Evolutionary conservation across 768 basidiomycete species (phyloP).

Genomic region (Coprinopsis cinerea): DNA sequence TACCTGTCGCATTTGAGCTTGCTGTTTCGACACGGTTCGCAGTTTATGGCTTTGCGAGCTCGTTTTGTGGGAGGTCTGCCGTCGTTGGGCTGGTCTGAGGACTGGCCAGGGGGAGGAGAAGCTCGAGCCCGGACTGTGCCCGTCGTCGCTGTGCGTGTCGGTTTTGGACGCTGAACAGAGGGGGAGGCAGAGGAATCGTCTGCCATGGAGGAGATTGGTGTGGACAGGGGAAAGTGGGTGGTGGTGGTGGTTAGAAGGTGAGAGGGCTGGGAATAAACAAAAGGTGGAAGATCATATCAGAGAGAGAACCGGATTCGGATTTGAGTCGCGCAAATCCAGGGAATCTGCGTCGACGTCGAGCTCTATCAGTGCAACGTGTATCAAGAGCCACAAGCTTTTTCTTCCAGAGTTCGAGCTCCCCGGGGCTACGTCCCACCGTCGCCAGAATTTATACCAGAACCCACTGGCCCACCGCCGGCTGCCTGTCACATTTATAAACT

Average conservation of each 20-base stretch:
- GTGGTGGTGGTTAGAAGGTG: conserved; percentile 17
- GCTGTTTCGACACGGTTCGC: conserved; percentile 81
- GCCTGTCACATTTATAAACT: not conserved
- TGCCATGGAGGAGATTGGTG: conserved; percentile 29
- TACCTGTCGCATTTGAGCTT: conserved; percentile 88
- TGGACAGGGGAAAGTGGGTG: conserved; percentile 17
- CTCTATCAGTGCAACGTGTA: conserved; percentile 6
- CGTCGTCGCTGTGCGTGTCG: conserved; percentile 30
- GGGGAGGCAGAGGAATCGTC: conserved; percentile 36
- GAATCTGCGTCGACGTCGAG: conserved; percentile 1
- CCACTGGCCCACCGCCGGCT: conserved; percentile 23
- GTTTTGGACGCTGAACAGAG: conserved; percentile 34
- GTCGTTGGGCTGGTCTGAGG: conserved; percentile 41
- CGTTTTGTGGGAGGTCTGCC: conserved; percentile 72
- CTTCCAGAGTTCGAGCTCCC: not conserved
- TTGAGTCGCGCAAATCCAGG: conserved; percentile 4
- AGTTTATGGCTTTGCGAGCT: conserved; percentile 83
- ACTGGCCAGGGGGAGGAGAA: conserved; percentile 37
- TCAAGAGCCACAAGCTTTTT: conserved; percentile 5
- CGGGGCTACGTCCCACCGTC: not conserved
- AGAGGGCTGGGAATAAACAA: conserved; percentile 20
- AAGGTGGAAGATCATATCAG: conserved; percentile 6
- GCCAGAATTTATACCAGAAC: conserved; percentile 11
- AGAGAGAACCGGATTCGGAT: not conserved
- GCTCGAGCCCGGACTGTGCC: conserved; percentile 46